These are phyloP conservation scores for Alternaria sp. DNA, from an alignment of 2,329 filamentous ascomycete genomes.

Conservation along the genomic window DNA sequence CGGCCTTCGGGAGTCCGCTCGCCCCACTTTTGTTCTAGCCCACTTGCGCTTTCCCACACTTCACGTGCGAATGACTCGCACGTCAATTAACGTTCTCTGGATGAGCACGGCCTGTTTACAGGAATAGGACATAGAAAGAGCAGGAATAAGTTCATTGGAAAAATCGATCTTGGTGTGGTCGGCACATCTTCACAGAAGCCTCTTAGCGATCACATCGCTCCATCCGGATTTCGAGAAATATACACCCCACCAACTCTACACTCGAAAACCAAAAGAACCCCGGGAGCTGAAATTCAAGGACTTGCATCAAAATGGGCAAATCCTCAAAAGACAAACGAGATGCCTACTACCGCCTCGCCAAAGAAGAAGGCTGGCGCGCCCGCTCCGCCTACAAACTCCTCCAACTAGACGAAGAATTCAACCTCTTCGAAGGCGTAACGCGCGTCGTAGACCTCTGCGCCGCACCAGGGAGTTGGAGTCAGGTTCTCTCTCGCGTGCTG, in stretches of 20 bases:
- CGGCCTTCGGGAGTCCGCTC: slow-evolving; percentile 34
- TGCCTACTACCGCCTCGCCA: slow-evolving; percentile 95
- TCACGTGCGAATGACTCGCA: slow-evolving; percentile 26
- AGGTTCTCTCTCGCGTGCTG: slow-evolving; percentile 89
- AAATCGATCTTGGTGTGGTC: not conserved
- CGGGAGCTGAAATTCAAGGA: no score
- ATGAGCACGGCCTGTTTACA: no score
- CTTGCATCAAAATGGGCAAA: slow-evolving; percentile 90
- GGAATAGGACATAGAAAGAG: not conserved
- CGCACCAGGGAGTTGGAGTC: slow-evolving; percentile 95
- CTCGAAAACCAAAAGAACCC: no score
- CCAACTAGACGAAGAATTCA: slow-evolving; percentile 95
- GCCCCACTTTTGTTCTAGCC: slow-evolving; percentile 20
- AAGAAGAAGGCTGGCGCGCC: slow-evolving; percentile 98
- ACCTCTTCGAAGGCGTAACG: slow-evolving; percentile 87
- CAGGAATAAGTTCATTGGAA: not conserved
- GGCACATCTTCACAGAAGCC: not conserved
- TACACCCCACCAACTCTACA: not conserved
- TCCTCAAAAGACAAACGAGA: slow-evolving; percentile 99
- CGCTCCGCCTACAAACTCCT: slow-evolving; percentile 96
- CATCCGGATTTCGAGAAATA: not conserved
- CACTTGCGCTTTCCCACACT: slow-evolving; percentile 33
- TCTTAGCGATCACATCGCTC: not conserved
- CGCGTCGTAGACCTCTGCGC: slow-evolving; percentile 96
- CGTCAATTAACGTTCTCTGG: not conserved